Percentiles rank a stretch among this genome's conserved stretches.
These are phyloP conservation scores for Aspergillus chevalieri DNA, from an alignment of 2,329 filamentous ascomycete species.

Conservation along the genomic window DNA sequence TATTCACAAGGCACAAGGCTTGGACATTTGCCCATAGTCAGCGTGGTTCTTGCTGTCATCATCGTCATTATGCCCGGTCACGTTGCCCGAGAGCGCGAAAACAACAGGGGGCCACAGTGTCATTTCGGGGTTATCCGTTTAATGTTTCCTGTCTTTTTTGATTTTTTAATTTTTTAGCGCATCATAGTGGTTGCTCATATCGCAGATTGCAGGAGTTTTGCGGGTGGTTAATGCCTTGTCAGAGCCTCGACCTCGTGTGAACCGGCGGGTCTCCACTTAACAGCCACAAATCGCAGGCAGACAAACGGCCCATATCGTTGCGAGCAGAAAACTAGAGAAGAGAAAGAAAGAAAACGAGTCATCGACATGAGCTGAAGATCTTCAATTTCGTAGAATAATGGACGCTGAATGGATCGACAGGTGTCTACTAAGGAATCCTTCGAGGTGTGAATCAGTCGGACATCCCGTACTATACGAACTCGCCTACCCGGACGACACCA, in stretches of 20 bases:
- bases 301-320: background rate
- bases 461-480: background rate
- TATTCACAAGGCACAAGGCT: background rate
- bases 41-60: background rate
- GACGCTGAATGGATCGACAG: background rate
- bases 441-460: background rate
- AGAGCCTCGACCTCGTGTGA: background rate
- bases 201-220: background rate
- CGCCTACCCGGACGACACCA: background rate
- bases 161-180: background rate
- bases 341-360: background rate
- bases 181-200: too few relatives aligned
- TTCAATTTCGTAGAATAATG: background rate
- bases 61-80: background rate
- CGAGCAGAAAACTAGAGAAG: background rate
- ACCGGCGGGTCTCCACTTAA: conserved; percentile 1
- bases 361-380: background rate
- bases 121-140: background rate
- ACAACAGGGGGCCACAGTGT: background rate
- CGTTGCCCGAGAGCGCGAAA: background rate
- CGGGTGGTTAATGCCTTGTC: background rate
- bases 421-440: background rate
- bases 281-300: background rate
- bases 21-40: background rate
- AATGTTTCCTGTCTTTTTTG: background rate